Conservation (phyloP, 2,329 filamentous ascomycete genomes). For the Ophiostoma pallidulum region DNA sequence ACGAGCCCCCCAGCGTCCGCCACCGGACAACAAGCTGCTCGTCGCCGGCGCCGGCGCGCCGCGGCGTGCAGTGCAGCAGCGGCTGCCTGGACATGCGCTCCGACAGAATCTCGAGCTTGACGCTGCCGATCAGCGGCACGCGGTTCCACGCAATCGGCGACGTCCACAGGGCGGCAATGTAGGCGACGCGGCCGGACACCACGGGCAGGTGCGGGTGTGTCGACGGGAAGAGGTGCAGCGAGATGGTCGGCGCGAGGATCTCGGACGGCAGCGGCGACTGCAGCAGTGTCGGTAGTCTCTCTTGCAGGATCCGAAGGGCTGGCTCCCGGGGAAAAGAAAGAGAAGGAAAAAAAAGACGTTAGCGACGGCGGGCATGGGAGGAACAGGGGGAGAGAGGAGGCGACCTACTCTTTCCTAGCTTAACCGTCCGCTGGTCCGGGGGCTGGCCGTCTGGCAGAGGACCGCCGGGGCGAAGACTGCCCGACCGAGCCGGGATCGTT, state of each 20-base stretch:
- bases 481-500: constrained; percentile 21
- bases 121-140: constrained; percentile 82
- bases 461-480: not conserved
- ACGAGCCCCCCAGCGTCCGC: constrained; percentile 51
- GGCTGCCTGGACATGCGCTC: constrained; percentile 71
- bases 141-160: constrained; percentile 93
- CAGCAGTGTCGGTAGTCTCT: constrained; percentile 56
- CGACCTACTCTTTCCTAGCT: constrained; percentile 52
- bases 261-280: constrained; percentile 61
- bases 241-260: constrained; percentile 66
- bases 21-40: constrained; percentile 89
- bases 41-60: constrained; percentile 44
- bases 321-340: not conserved
- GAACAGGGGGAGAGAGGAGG: not conserved
- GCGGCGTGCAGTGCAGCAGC: constrained; percentile 20
- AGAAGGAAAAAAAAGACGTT: too few species aligned
- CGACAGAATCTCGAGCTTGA: constrained; percentile 75
- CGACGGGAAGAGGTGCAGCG: constrained; percentile 59
- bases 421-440: constrained; percentile 47
- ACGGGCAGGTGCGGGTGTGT: constrained; percentile 83
- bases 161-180: constrained; percentile 90
- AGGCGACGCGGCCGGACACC: constrained; percentile 84
- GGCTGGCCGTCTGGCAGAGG: constrained; percentile 21
- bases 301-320: constrained; percentile 57
- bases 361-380: not conserved